Evolutionary conservation across 225 moss, liverwort and hornwort genomes (phyloP).

Genomic region (Pseudisothecium myosuroides): DNA sequence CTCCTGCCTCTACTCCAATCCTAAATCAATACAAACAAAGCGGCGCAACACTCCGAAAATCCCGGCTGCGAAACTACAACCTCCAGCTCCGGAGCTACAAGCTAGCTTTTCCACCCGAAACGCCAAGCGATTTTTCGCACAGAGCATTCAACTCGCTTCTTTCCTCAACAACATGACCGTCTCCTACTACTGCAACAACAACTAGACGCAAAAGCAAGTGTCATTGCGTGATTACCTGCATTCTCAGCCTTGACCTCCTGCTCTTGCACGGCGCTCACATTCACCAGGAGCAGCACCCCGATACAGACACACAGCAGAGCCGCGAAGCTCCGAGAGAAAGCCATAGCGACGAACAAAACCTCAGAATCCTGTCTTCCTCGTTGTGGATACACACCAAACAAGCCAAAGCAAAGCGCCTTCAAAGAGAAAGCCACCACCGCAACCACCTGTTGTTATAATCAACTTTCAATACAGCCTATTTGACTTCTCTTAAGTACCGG

Average conservation of each 20-base stretch:
- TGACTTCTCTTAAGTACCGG: constrained; percentile 3
- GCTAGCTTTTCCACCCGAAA: not conserved
- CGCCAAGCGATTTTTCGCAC: too few relatives aligned
- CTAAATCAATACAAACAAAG: not conserved
- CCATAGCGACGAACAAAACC: not conserved
- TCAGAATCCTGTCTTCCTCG: not conserved
- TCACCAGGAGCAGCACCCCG: not conserved
- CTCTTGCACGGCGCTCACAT: not conserved
- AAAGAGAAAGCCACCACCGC: not conserved
- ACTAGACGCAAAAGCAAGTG: not conserved
- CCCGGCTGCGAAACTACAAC: too few relatives aligned
- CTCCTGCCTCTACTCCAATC: not conserved
- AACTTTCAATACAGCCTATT: not conserved
- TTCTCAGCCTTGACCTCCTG: not conserved
- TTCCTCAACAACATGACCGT: not conserved
- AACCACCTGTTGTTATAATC: not conserved
- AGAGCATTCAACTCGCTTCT: not conserved
- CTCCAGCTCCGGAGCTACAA: not conserved
- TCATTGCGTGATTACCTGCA: not conserved
- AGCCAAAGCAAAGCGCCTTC: not conserved
- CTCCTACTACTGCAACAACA: not conserved
- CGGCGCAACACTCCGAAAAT: not conserved
- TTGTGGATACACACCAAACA: not conserved
- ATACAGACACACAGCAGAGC: not conserved
- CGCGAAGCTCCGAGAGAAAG: not conserved